phyloP scores from a whole-genome alignment of 495 filamentous ascomycete species.

The Aspergillus steynii region DNA sequence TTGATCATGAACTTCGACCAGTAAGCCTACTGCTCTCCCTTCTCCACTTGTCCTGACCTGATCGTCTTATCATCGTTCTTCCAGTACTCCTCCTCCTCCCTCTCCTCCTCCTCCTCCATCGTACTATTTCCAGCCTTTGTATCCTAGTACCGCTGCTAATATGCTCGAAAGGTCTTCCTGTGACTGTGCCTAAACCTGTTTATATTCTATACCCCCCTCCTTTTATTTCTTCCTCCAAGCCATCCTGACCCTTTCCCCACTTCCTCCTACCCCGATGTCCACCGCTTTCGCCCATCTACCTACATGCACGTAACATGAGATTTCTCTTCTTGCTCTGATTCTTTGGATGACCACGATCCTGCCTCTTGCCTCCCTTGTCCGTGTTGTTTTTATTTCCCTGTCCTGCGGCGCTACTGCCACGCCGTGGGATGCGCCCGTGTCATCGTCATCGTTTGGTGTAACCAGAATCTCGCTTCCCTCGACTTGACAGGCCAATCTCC shows the following conservation, averaged over 20 bases:
- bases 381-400: conserved; percentile 31
- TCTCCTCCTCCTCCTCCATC: conserved; percentile 6
- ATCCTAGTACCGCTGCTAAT: conserved; percentile 14
- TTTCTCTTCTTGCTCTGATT: neutral
- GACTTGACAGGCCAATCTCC: conserved; percentile 35
- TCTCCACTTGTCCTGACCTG: conserved; percentile 24
- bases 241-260: conserved; percentile 11
- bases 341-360: conserved; percentile 3
- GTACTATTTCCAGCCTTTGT: conserved; percentile 28
- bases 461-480: conserved; percentile 35
- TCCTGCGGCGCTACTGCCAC: conserved; percentile 37
- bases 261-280: conserved; percentile 31
- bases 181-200: conserved; percentile 32
- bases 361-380: conserved; percentile 29
- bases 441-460: conserved; percentile 46
- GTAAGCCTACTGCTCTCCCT: conserved; percentile 20
- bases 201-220: conserved; percentile 21
- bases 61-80: conserved; percentile 19
- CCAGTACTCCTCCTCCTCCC: conserved; percentile 23
- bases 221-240: conserved; percentile 13
- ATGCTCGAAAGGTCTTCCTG: conserved; percentile 23
- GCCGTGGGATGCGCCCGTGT: conserved; percentile 47
- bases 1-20: conserved; percentile 26
- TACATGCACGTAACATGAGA: conserved; percentile 25
- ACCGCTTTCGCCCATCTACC: conserved; percentile 19